These are phyloP conservation scores for Sporothrix pseudoabietina DNA, from an alignment of 2,329 filamentous ascomycete species.

Conservation along the genomic window DNA sequence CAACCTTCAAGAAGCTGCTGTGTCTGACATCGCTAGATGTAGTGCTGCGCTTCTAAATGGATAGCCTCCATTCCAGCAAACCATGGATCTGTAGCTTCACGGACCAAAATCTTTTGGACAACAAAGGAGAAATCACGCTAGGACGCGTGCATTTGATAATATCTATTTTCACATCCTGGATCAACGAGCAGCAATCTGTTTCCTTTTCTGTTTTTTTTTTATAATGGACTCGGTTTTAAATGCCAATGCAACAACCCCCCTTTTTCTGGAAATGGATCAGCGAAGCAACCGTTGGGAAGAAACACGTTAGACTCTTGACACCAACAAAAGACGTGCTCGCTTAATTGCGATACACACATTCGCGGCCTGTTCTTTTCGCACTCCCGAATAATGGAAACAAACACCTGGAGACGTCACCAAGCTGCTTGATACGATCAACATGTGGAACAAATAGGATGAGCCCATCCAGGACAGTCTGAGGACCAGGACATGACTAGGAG, in stretches of 20 bases:
- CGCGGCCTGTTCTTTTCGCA: background rate
- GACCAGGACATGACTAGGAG: background rate
- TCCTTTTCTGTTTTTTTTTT: background rate
- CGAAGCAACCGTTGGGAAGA: background rate
- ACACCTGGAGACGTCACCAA: background rate
- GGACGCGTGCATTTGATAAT: background rate
- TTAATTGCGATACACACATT: background rate
- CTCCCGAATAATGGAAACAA: background rate
- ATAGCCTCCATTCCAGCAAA: background rate
- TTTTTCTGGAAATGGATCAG: background rate
- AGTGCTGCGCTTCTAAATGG: background rate
- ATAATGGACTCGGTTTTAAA: background rate
- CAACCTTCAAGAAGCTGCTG: background rate
- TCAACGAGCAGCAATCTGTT: background rate
- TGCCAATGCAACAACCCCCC: background rate
- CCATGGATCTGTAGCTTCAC: background rate
- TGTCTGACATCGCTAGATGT: background rate
- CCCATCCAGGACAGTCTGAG: background rate
- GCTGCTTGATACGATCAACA: background rate
- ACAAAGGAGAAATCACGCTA: background rate
- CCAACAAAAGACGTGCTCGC: background rate
- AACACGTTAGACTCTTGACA: background rate
- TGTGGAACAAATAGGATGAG: background rate
- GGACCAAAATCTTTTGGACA: background rate
- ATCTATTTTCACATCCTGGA: background rate